These are phyloP conservation scores for Pontederia paniculata DNA, from an alignment of 176 grass and related monocot genomes.

Conservation along the genomic window DNA sequence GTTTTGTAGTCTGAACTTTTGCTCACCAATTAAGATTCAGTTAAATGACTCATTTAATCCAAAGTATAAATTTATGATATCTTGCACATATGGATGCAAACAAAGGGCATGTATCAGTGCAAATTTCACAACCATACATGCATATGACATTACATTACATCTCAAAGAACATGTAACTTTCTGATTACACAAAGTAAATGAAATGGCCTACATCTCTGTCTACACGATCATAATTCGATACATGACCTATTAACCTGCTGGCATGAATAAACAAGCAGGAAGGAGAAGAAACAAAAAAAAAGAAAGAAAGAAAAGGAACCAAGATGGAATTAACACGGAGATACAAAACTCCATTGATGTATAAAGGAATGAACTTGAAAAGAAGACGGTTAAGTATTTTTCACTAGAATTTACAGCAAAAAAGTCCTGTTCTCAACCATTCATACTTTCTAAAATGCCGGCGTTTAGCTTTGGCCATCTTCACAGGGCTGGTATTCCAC, in stretches of 20 bases:
- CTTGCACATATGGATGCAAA: too few relatives aligned
- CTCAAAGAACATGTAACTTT: too few relatives aligned
- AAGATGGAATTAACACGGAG: conserved; percentile 41
- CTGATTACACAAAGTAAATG: background rate
- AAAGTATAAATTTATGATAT: too few relatives aligned
- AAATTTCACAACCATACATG: too few relatives aligned
- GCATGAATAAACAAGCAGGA: conserved; percentile 44
- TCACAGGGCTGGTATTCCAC: conserved; percentile 87
- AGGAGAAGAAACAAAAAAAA: conserved; percentile 2
- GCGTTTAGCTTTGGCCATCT: conserved; percentile 68
- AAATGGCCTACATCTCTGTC: background rate
- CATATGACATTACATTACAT: too few relatives aligned
- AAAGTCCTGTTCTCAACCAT: conserved; percentile 50
- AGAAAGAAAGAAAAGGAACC: background rate
- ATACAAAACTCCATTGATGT: conserved; percentile 3
- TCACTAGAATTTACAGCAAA: conserved; percentile 79
- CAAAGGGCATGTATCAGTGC: too few relatives aligned
- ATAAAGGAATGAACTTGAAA: conserved; percentile 16
- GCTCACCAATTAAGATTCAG: too few relatives aligned
- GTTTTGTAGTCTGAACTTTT: too few relatives aligned
- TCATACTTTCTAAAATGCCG: conserved; percentile 34
- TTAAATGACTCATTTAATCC: too few relatives aligned
- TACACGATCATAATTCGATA: background rate
- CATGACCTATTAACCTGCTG: conserved; percentile 48
- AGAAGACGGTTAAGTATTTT: conserved; percentile 16